Evolutionary conservation across 495 filamentous ascomycete species (phyloP).

Genomic region (Xylaria grammica): DNA sequence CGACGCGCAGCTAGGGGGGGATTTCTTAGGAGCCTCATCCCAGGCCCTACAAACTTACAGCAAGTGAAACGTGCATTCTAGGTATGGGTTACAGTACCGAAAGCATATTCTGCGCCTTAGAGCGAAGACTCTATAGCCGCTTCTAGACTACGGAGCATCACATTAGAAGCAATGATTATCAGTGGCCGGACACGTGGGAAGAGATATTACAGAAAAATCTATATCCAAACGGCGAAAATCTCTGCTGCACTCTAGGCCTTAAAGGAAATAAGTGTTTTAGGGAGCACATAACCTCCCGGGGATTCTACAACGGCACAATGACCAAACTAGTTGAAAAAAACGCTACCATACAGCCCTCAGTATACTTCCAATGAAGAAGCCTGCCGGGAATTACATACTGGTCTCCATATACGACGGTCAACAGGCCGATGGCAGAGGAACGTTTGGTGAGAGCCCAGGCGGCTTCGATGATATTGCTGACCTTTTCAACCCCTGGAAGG

Average conservation of each 20-base stretch:
- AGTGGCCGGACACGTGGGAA: conserved; percentile 1
- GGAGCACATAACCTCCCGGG: background rate
- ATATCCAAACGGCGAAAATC: background rate
- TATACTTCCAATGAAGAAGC: background rate
- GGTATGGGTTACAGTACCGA: background rate
- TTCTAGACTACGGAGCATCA: no score
- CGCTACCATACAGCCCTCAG: background rate
- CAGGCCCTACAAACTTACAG: background rate
- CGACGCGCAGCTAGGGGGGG: background rate
- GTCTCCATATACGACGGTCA: background rate
- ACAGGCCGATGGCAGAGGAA: background rate
- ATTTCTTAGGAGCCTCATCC: background rate
- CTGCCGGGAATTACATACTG: background rate
- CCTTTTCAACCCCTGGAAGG: background rate
- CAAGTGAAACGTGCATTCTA: background rate
- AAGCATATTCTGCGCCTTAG: background rate
- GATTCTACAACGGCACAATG: background rate
- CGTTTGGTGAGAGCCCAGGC: background rate
- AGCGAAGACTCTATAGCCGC: background rate
- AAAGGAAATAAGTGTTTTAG: no score
- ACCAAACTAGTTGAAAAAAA: background rate
- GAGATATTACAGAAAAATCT: background rate
- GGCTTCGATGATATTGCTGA: no score
- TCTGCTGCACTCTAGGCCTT: no score
- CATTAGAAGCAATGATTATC: background rate